phyloP scores from a whole-genome alignment of 305 asterid genomes.

The Solanum hybrid region DNA sequence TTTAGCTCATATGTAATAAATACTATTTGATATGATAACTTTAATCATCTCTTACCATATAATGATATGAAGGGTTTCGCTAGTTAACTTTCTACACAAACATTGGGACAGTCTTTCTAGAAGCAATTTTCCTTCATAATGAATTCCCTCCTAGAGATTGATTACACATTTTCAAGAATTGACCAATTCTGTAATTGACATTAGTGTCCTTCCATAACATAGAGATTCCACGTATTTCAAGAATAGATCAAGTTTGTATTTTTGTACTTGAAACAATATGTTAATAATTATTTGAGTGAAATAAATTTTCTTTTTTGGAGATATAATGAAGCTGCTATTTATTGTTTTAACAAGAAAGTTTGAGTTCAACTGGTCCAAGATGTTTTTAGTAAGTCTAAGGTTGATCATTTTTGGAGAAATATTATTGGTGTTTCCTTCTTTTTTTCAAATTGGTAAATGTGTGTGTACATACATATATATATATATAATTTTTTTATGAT shows the following conservation, averaged over 20 bases:
- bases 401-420: not conserved
- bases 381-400: not conserved
- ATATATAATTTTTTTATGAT: not conserved
- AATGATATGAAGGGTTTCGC: not conserved
- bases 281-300: not conserved
- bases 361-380: not conserved
- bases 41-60: not conserved
- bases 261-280: not conserved
- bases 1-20: not conserved
- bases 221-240: not conserved
- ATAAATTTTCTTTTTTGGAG: not conserved
- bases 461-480: not conserved
- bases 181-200: not conserved
- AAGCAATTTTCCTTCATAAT: not conserved
- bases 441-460: not conserved
- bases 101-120: not conserved
- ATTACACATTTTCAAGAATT: not conserved
- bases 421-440: not conserved
- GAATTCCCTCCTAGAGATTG: not conserved
- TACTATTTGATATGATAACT: not conserved
- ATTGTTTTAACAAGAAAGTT: not conserved
- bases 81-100: not conserved
- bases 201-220: not conserved
- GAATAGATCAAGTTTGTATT: not conserved
- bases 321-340: not conserved